Percentiles rank a stretch among this genome's conserved stretches.
Conservation (phyloP, 2,329 filamentous ascomycete genomes). For the Knoxdaviesia capensis region DNA sequence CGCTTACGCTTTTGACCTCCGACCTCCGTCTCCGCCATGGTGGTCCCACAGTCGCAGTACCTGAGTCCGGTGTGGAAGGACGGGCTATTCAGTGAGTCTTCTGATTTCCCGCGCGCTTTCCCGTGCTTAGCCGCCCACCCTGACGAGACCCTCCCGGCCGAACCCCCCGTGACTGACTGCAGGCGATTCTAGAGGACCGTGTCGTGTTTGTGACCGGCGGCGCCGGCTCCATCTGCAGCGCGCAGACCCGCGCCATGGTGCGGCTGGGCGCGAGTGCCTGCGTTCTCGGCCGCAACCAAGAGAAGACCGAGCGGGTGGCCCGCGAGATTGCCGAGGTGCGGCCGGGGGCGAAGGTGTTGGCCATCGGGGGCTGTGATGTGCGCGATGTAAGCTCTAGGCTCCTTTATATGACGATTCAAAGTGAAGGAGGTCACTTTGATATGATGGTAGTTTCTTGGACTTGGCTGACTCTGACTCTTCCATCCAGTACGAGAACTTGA, state of each 20-base stretch:
- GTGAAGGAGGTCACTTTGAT: too few species aligned
- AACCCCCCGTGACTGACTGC: constrained; percentile 4
- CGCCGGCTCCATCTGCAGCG: constrained; percentile 82
- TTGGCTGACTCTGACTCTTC: neutral
- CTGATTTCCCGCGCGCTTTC: neutral
- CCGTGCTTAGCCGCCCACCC: too few species aligned
- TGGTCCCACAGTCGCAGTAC: constrained; percentile 52
- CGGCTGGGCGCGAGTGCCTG: constrained; percentile 82
- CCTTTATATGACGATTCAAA: too few species aligned
- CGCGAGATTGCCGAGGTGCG: constrained; percentile 65
- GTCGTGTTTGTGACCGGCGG: constrained; percentile 93
- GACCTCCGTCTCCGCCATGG: too few species aligned
- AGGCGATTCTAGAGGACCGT: constrained; percentile 41
- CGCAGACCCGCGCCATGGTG: constrained; percentile 80
- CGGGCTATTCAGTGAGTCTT: constrained; percentile 55
- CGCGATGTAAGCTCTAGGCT: constrained; percentile 41
- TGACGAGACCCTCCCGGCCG: too few species aligned
- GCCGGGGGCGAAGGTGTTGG: constrained; percentile 64
- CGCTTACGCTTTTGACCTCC: too few species aligned
- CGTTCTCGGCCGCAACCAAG: constrained; percentile 75
- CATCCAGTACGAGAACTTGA: constrained; percentile 38
- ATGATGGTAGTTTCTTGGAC: too few species aligned
- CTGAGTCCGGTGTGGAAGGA: constrained; percentile 72
- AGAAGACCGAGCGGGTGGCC: constrained; percentile 70
- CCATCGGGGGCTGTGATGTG: constrained; percentile 65